Evolutionary conservation across 768 basidiomycete species (phyloP), one percentile per base, ranked within the genome.

Genomic region (Trichaptum fuscoviolaceum): DNA sequence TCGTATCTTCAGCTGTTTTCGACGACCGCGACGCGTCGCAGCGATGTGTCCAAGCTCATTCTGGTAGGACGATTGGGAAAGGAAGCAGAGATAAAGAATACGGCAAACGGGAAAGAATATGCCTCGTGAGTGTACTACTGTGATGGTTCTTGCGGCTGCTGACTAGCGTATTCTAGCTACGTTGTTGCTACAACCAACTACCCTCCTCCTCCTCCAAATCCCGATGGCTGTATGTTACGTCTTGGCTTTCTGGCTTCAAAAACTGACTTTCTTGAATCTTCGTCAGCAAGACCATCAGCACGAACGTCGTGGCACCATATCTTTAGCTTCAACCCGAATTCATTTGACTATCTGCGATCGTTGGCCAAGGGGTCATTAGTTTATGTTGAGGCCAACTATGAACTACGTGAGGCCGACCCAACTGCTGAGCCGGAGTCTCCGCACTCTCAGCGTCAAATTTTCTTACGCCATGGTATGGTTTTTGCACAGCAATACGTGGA

Each of bases 311-410:
- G 88, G 86, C 93, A 95, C 72, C 80, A 86, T 59, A 71, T 96
- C 62, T 71, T 93, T 62, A 93, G 89, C 26, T 95, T 95, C 81
- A 78, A 78, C n/a, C 82, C 86, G 8, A 4, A 58, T 57, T 71
- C 85, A n/a, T 88, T 88, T 69, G 85, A 80, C 67, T 92, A 84
- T 71, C 84, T 96, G 36, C 81, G 78, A 67, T 85, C 77, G 58
- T 74, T 96, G 57, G 83, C 76, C 70, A 91, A 91, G 69, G 93
- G 93, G 6, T 78, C 84, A 62, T 86, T 80, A 66, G 93, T 96
- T 20, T 94, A 87, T 68, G 92, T 92, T 36, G 93, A 96, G 75
- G 88, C 92, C 30, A 82, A 80, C 70, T 93, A 84, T 68, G 92
- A 93, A 75, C 75, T 94, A 25, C 85, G 88, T 52, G 90, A 93